Evolutionary conservation across 2,329 filamentous ascomycete genomes (phyloP).

Genomic region (Monosporascus sp.): DNA sequence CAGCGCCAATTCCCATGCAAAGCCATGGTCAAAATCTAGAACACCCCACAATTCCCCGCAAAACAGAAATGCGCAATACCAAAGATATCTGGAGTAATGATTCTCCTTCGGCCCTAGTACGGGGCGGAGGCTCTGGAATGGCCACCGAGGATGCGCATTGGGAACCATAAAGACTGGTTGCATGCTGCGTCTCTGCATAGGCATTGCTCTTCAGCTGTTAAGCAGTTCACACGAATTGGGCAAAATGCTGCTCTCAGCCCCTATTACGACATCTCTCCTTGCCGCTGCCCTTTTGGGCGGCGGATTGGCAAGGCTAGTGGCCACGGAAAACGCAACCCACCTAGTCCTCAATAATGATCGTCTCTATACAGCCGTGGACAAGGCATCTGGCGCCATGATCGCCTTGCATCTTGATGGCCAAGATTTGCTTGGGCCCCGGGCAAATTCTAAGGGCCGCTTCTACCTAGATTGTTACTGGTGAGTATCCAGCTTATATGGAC

Average conservation of each 20-base stretch:
- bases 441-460: conserved; percentile 45
- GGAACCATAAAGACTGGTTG: neutral
- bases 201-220: no score
- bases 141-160: neutral
- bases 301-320: conserved; percentile 20
- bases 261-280: neutral
- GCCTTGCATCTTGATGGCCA: conserved; percentile 31
- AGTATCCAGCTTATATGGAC: conserved; percentile 6
- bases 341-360: conserved; percentile 34
- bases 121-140: neutral
- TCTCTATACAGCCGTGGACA: conserved; percentile 31
- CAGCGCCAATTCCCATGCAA: neutral
- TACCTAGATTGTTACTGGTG: conserved; percentile 60
- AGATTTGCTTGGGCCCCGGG: conserved; percentile 45
- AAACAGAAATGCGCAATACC: neutral
- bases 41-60: neutral
- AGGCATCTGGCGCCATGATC: conserved; percentile 32
- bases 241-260: neutral
- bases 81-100: neutral
- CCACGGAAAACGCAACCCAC: conserved; percentile 29
- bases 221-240: no score
- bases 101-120: neutral
- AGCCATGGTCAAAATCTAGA: neutral
- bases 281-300: neutral
- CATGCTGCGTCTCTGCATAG: neutral